Base-by-base conservation (phyloP, 768 basidiomycete species). In the Tricholoma furcatifolium region DNA sequence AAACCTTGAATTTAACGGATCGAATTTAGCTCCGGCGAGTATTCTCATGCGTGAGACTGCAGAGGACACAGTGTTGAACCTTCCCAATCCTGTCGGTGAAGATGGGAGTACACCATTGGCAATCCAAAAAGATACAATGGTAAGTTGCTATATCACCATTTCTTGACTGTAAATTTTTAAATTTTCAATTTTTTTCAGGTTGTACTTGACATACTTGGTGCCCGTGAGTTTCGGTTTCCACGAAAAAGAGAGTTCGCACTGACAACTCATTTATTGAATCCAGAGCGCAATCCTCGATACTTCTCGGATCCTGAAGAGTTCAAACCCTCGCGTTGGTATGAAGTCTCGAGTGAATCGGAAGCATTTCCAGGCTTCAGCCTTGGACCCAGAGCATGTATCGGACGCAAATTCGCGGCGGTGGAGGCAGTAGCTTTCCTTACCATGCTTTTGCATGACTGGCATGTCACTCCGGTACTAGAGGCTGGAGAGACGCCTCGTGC, bases 361-460 rank as follows among this genome's bases (percentile, higher is more conserved):
- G 59, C 60, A 0, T 74, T 77, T 55, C 69, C 74, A 3, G 75
- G 73, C 3, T 79, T 80, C 65, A 75, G 79, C 55, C 58, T 76
- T 30, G 54, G 76, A 68, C 79, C 79, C 18, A 72, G 81, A 14
- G 68, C 70, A 6, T 85, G 83, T 54, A 64, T 82, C n/a, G 83
- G 82, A 6, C 68, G 78, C 18, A 80, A 75, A 54, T 84, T 85
- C 56, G 78, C 82, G 2, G 68, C 71, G 1, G 71, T 69, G 0
- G 81, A 84, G 61, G 70, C 72, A 2, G 73, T 83, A n/a, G 74
- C 72, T 49, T 79, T 83, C 69, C 69, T 84, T 21, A 71, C 79
- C 2, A 63, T 71, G 58, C 59, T 83, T 6, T 63, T 83, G 20
- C 70, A 78, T 17, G 82, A 83, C 43, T 84, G 76, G 76, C 69